Evolutionary conservation across 2,329 filamentous ascomycete genomes (phyloP).

Genomic region (Hortaea werneckii): DNA sequence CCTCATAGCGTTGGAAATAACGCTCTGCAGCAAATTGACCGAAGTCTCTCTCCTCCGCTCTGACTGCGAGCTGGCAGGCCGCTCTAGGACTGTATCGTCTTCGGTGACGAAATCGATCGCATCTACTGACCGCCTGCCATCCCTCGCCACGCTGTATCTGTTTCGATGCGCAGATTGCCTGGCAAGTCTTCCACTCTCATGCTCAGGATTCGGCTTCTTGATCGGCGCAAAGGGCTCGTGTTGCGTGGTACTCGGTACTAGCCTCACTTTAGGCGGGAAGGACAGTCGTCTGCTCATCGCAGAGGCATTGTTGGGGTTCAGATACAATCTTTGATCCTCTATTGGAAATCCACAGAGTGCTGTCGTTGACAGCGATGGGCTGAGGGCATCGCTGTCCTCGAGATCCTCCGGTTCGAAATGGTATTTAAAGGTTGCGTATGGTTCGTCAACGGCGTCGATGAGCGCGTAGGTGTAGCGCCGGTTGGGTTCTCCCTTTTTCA

Average conservation of each 20-base stretch:
- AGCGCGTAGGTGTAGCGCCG: slow-evolving; percentile 41
- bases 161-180: not conserved
- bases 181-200: not conserved
- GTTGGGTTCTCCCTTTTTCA: slow-evolving; percentile 31
- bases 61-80: slow-evolving; percentile 2
- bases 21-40: slow-evolving; percentile 1
- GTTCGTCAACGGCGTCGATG: slow-evolving; percentile 38
- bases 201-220: not conserved
- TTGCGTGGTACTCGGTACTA: slow-evolving; percentile 1
- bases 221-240: not conserved
- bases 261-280: slow-evolving; percentile 1
- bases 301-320: too few relatives aligned
- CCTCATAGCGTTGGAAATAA: slow-evolving; percentile 4
- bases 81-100: not conserved
- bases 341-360: too few relatives aligned
- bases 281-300: not conserved
- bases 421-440: slow-evolving; percentile 37
- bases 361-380: too few relatives aligned
- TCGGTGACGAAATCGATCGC: not conserved
- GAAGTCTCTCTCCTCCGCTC: slow-evolving; percentile 5
- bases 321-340: too few relatives aligned
- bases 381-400: not conserved
- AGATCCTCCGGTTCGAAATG: slow-evolving; percentile 7
- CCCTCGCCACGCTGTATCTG: not conserved
- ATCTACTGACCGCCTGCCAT: not conserved